Conservation (phyloP, 148 eudicot species). For the Silene uniflora region DNA sequence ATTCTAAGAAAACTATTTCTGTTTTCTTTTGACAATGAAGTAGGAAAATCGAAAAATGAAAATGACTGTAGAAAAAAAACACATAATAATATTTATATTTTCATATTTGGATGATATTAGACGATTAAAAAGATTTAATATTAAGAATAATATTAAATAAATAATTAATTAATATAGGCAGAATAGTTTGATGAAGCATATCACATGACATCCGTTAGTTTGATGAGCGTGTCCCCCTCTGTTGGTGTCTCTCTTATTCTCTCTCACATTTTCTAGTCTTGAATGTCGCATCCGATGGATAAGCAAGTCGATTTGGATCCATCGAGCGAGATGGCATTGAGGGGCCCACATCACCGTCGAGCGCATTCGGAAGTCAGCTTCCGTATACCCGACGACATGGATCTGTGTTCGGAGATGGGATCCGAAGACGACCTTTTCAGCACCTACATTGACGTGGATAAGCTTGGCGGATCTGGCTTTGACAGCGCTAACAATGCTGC, state of each 20-base stretch:
- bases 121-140: too few species aligned
- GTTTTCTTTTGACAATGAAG: too few species aligned
- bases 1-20: too few species aligned
- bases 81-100: too few species aligned
- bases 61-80: too few species aligned
- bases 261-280: neutral
- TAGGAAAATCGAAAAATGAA: too few species aligned
- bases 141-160: too few species aligned
- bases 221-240: neutral
- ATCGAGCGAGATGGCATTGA: constrained; percentile 10
- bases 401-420: constrained; percentile 38
- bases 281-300: neutral
- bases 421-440: constrained; percentile 50
- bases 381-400: constrained; percentile 41
- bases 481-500: neutral
- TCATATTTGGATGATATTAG: too few species aligned
- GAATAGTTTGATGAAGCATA: neutral
- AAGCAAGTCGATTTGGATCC: neutral
- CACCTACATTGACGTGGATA: constrained; percentile 35
- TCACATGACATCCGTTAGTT: neutral
- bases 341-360: constrained; percentile 43
- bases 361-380: constrained; percentile 46
- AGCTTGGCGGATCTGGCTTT: constrained; percentile 22
- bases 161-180: neutral
- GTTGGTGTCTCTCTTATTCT: neutral